These are phyloP conservation scores for Uromyces viciae-fabae DNA, from an alignment of 1,284 basidiomycete species.

Conservation along the genomic window DNA sequence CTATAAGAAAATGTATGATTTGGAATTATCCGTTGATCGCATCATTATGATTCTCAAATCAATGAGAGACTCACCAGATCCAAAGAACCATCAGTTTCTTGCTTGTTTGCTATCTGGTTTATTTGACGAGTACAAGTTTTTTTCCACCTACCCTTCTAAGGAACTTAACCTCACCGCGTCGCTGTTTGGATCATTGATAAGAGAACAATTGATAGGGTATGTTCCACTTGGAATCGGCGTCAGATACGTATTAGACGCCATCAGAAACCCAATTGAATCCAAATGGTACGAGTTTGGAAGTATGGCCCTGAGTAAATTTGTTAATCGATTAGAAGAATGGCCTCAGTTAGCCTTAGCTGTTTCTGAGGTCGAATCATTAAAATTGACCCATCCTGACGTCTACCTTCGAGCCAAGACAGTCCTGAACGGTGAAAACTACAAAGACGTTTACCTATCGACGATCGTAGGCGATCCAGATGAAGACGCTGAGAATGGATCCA, in stretches of 20 bases:
- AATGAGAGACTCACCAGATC: slow-evolving; percentile 74
- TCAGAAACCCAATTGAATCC: slow-evolving; percentile 76
- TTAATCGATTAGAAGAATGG: slow-evolving; percentile 84
- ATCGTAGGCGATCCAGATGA: slow-evolving; percentile 23
- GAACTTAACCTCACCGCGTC: slow-evolving; percentile 94
- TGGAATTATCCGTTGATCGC: slow-evolving; percentile 82
- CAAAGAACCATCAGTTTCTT: slow-evolving; percentile 89
- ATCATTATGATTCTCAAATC: slow-evolving; percentile 82
- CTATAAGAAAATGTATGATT: slow-evolving; percentile 98
- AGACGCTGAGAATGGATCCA: background rate
- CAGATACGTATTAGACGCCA: slow-evolving; percentile 90
- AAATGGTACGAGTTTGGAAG: slow-evolving; percentile 95
- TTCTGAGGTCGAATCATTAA: slow-evolving; percentile 77
- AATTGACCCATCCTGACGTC: slow-evolving; percentile 83
- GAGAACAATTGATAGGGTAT: slow-evolving; percentile 86
- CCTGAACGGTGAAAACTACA: slow-evolving; percentile 42
- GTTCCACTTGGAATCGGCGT: slow-evolving; percentile 95
- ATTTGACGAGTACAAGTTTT: slow-evolving; percentile 99
- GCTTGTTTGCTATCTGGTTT: slow-evolving; percentile 98
- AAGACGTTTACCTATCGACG: slow-evolving; percentile 28
- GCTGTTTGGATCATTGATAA: slow-evolving; percentile 93
- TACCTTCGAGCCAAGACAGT: slow-evolving; percentile 69
- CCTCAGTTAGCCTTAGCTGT: slow-evolving; percentile 86
- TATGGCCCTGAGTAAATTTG: slow-evolving; percentile 83
- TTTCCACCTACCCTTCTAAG: slow-evolving; percentile 90